Evolutionary conservation across 345 rosid species (phyloP).

Genomic region (Brassica nigra): DNA sequence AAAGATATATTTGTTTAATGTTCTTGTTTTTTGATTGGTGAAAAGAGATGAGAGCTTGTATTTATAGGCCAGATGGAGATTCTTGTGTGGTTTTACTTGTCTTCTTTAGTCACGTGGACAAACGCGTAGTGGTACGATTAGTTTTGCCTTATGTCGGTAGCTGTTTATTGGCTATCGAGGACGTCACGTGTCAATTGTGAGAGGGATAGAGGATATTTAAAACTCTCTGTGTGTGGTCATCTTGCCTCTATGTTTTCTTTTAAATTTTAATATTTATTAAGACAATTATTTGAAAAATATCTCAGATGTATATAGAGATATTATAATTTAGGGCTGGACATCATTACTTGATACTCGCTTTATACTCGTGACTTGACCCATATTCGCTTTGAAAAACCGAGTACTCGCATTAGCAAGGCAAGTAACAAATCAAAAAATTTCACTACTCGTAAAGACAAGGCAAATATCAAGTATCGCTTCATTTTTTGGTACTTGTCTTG

Average conservation of each 20-base stretch:
- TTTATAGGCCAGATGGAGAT: conserved; percentile 24
- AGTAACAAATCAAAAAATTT: too few species aligned
- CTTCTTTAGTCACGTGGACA: conserved; percentile 12
- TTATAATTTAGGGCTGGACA: too few species aligned
- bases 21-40: not conserved
- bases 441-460: too few species aligned
- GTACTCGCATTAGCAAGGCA: too few species aligned
- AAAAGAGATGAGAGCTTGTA: not conserved
- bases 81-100: conserved; percentile 16
- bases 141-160: conserved; percentile 42
- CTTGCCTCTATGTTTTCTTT: not conserved
- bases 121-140: not conserved
- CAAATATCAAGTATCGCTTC: too few species aligned
- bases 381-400: too few species aligned
- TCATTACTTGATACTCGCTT: too few species aligned
- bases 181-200: not conserved
- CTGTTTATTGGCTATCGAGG: not conserved
- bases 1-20: too few species aligned
- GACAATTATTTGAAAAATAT: not conserved
- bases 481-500: too few species aligned
- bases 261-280: not conserved
- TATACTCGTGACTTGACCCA: too few species aligned
- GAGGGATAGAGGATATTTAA: not conserved
- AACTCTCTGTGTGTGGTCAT: conserved; percentile 17
- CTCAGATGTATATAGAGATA: not conserved